Conservation (phyloP, 108 stramenopile species). For the Cyclotella cryptica region DNA sequence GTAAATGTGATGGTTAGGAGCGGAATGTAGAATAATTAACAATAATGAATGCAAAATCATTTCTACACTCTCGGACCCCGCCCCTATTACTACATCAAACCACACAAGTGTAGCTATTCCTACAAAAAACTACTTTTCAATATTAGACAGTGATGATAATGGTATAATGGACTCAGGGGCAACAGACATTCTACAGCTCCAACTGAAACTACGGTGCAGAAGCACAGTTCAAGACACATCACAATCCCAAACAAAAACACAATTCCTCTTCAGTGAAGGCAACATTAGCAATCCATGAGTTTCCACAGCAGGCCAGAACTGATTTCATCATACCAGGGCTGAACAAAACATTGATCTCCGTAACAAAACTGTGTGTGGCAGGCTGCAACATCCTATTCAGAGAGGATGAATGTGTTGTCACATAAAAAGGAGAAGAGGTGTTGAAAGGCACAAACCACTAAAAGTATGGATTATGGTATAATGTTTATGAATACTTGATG, state of each 20-base stretch:
- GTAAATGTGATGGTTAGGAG: not conserved
- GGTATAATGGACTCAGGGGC: not conserved
- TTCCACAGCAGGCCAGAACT: not conserved
- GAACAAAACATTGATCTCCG: constrained; percentile 8
- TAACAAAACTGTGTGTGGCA: not conserved
- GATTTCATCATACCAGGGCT: not conserved
- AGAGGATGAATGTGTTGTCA: not conserved
- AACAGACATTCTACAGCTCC: not conserved
- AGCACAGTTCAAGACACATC: not conserved
- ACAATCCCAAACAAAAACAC: not conserved
- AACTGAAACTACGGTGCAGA: not conserved
- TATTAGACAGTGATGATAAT: no score
- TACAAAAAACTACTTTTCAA: not conserved
- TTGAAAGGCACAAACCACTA: not conserved
- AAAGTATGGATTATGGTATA: not conserved
- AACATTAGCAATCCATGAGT: no score
- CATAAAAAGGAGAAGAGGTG: not conserved
- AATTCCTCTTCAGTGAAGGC: no score
- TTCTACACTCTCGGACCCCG: not conserved
- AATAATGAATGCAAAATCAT: not conserved
- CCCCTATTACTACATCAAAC: not conserved
- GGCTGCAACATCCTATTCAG: constrained; percentile 7
- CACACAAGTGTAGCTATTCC: not conserved
- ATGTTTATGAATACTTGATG: not conserved
- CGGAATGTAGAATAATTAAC: not conserved